Evolutionary conservation across 2,329 filamentous ascomycete genomes (phyloP), one percentile per base, ranked within the genome.

Genomic region (Penicillium brasilianum): DNA sequence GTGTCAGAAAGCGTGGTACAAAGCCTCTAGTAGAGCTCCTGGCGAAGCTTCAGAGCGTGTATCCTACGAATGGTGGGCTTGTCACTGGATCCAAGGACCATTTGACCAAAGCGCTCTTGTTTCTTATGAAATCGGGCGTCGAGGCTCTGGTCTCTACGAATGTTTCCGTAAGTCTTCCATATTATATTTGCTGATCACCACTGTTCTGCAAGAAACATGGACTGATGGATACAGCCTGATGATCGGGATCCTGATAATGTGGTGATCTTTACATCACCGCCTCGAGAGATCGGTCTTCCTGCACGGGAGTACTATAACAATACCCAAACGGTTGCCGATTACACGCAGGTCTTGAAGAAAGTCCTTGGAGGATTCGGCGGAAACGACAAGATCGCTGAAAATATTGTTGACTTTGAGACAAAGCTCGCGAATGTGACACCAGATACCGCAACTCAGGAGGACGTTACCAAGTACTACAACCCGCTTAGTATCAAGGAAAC

Each of bases 391-490:
- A 61, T 76, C 44, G 65, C 73, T 9, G 69, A 80, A 61, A 75
- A 80, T 53, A 74, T 87, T 43, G 79, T 87, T n/a, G 76, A 83
- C 2, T 80, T 90, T 20, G 87, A 89, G 71, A 85, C 83, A 70
- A 77, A 85, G 66, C 81, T 90, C 53, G 87, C 88, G 4, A 78
- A 81, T 53, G 81, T 83, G 37, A 85, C 85, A 4, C 86, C 87
- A 3, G 82, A 84, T 62, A 81, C 83, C 1, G 83, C 86, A 71
- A 84, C 87, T 57, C 81, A 82, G 18, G 79, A 86, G 61, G 86
- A 89, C 72, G 84, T 89, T 49, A 88, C 86, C 13, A 85, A 89
- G 78, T 86, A 84, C 65, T 90, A 90, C 74, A 90, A 90, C 68
- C 87, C 87, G 1, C 83, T 84, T 72, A 82, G 81, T 9, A 73